Conservation (phyloP, 768 basidiomycete genomes). For the Ramaria sp. region DNA sequence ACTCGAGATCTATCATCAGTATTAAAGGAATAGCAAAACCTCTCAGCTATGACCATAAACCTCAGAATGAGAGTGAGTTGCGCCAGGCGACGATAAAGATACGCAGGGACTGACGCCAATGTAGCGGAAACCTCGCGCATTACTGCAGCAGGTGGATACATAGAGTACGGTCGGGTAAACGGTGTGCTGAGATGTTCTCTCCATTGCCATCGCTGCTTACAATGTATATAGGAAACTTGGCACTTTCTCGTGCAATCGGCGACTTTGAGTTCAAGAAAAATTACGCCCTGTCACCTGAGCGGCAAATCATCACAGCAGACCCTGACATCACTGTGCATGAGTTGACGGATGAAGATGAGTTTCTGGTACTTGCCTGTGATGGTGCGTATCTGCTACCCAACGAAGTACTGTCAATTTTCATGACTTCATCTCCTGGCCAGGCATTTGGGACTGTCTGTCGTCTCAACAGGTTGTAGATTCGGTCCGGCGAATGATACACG, state of each 20-base stretch:
- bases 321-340: slow-evolving; percentile 83
- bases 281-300: slow-evolving; percentile 64
- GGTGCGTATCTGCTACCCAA: slow-evolving; percentile 37
- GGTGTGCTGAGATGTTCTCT: slow-evolving; percentile 34
- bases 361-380: slow-evolving; percentile 93
- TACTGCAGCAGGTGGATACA: slow-evolving; percentile 83
- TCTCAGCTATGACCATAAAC: slow-evolving; percentile 93
- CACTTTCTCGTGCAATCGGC: slow-evolving; percentile 87
- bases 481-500: slow-evolving; percentile 68
- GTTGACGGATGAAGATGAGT: slow-evolving; percentile 85
- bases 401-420: background rate
- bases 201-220: background rate
- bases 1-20: slow-evolving; percentile 84
- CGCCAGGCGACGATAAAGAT: background rate
- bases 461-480: slow-evolving; percentile 92
- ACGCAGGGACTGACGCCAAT: background rate
- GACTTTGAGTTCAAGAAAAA: slow-evolving; percentile 99
- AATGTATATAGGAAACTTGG: slow-evolving; percentile 68
- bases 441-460: slow-evolving; percentile 96
- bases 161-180: slow-evolving; percentile 95
- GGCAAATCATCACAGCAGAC: slow-evolving; percentile 90
- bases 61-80: slow-evolving; percentile 65
- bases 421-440: slow-evolving; percentile 18
- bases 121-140: slow-evolving; percentile 81
- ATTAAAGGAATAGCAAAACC: slow-evolving; percentile 79